Conservation (phyloP, 1,284 basidiomycete genomes). For the Trichosporon sp. region DNA sequence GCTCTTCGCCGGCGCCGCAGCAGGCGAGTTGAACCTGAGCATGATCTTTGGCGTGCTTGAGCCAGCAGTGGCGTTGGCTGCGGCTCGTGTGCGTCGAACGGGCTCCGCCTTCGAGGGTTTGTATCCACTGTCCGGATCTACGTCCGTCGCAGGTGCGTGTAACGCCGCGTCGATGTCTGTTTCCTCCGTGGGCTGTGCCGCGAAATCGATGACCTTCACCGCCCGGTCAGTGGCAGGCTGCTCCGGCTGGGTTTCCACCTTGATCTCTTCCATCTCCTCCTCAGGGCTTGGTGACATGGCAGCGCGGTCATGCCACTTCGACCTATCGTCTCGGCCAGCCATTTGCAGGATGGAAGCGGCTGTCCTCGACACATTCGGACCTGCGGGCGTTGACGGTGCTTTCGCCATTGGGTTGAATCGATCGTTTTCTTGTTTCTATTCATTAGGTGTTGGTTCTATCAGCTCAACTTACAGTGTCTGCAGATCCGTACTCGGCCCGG, state of each 20-base stretch:
- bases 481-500: conserved; percentile 72
- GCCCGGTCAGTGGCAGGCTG: neutral
- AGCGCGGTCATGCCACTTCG: conserved; percentile 27
- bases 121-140: neutral
- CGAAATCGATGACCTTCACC: neutral
- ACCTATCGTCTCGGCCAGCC: conserved; percentile 35
- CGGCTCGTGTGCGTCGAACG: neutral
- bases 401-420: conserved; percentile 47
- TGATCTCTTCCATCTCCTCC: conserved; percentile 5
- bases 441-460: neutral
- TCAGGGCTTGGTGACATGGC: neutral
- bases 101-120: neutral
- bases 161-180: neutral
- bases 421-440: conserved; percentile 38
- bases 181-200: neutral
- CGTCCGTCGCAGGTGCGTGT: neutral
- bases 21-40: conserved; percentile 10
- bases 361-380: conserved; percentile 13
- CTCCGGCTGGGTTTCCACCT: neutral
- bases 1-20: conserved; percentile 7
- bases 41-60: conserved; percentile 10
- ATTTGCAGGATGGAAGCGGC: conserved; percentile 41
- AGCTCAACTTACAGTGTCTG: conserved; percentile 44
- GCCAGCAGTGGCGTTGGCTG: neutral
- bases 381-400: conserved; percentile 13